A percentile compares a stretch with the other conserved stretches of the same genome.
Evolutionary conservation across 2,329 filamentous ascomycete genomes (phyloP).

Genomic region (Cytospora piceae): DNA sequence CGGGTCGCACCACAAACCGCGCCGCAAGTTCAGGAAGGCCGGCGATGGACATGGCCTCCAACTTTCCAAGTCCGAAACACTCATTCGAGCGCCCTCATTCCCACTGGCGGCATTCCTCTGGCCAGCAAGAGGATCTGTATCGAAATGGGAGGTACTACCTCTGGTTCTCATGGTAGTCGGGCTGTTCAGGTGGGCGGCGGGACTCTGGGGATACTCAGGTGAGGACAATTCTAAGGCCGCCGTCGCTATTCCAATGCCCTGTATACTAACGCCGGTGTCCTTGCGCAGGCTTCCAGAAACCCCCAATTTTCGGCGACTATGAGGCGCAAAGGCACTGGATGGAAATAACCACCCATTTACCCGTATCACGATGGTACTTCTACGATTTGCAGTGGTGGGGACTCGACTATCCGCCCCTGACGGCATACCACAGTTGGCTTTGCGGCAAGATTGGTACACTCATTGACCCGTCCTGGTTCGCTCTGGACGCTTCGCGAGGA

Average conservation of each 20-base stretch:
- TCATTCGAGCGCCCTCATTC: constrained; percentile 71
- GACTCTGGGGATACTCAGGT: constrained; percentile 96
- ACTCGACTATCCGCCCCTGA: constrained; percentile 94
- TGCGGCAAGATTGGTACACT: constrained; percentile 80
- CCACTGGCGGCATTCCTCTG: constrained; percentile 93
- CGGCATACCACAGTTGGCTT: constrained; percentile 98
- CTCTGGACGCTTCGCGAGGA: constrained; percentile 79
- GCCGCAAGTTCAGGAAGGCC: constrained; percentile 60
- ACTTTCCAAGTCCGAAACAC: constrained; percentile 45
- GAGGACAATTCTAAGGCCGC: constrained; percentile 35
- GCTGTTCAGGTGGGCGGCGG: constrained; percentile 89
- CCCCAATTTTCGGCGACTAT: constrained; percentile 95
- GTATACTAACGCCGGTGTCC: constrained; percentile 25
- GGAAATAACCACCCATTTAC: constrained; percentile 89
- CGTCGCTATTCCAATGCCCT: not conserved
- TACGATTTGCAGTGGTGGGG: constrained; percentile 98
- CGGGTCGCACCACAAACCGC: constrained; percentile 61
- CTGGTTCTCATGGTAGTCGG: constrained; percentile 88
- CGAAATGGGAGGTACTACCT: constrained; percentile 91
- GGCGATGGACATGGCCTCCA: constrained; percentile 41
- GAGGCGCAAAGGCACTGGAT: constrained; percentile 99
- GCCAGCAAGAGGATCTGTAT: constrained; percentile 81
- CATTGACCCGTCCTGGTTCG: constrained; percentile 86
- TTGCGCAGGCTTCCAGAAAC: constrained; percentile 69
- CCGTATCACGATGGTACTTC: constrained; percentile 95